phyloP scores from a whole-genome alignment of 352 stramenopile genomes.

The Phytopythium sindhum region DNA sequence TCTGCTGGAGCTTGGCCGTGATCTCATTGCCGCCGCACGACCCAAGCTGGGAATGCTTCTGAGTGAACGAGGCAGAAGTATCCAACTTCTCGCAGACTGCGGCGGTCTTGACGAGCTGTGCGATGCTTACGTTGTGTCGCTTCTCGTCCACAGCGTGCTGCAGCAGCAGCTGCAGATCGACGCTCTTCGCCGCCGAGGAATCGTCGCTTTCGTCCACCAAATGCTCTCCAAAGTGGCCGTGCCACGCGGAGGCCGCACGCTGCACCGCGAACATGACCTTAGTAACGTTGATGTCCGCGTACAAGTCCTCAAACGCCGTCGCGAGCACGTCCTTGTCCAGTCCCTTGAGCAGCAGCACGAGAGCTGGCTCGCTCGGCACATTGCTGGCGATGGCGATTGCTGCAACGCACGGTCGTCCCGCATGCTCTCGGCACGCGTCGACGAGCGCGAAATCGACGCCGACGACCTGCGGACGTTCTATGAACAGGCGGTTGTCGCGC shows the following conservation, averaged over 20 bases:
- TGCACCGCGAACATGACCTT: background rate
- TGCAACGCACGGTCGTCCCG: background rate
- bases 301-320: background rate
- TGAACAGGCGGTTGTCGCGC: background rate
- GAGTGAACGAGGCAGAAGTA: background rate
- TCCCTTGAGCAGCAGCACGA: background rate
- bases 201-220: background rate
- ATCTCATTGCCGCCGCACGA: background rate
- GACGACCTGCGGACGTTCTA: background rate
- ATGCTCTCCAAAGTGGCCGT: background rate
- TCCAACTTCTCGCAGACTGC: background rate
- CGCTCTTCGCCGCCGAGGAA: background rate
- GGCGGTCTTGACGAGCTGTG: background rate
- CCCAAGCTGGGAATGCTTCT: background rate
- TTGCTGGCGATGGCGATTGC: background rate
- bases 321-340: background rate
- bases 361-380: background rate
- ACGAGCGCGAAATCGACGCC: background rate
- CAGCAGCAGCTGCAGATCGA: slow-evolving; percentile 1
- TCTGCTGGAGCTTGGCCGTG: background rate
- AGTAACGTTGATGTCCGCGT: background rate
- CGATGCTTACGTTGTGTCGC: background rate
- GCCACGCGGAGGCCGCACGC: background rate
- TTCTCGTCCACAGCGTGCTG: background rate
- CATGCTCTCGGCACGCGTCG: background rate